A percentile compares a stretch with the other conserved stretches of the same genome.
These are phyloP conservation scores for Inonotus obliquus DNA, from an alignment of 1,284 basidiomycete genomes.

Conservation along the genomic window DNA sequence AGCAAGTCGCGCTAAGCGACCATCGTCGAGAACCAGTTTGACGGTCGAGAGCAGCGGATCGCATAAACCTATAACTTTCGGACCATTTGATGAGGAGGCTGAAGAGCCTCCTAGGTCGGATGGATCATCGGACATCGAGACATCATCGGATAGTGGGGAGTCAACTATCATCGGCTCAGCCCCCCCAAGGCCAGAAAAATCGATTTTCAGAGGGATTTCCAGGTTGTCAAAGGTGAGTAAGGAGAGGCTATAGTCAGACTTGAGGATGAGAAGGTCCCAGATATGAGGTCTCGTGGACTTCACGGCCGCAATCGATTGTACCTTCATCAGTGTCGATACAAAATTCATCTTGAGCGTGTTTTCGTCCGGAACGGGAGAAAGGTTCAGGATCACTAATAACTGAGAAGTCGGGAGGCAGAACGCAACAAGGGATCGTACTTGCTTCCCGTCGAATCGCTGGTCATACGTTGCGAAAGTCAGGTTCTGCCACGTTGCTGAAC, in stretches of 20 bases:
- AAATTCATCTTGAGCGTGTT: slow-evolving; percentile 38
- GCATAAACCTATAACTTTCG: slow-evolving; percentile 33
- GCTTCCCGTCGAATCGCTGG: slow-evolving; percentile 53
- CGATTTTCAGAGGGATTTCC: slow-evolving; percentile 39
- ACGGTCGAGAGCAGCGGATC: slow-evolving; percentile 41
- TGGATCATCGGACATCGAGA: slow-evolving; percentile 16
- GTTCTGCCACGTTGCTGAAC: slow-evolving; percentile 37
- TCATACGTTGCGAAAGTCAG: slow-evolving; percentile 61
- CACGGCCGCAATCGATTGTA: slow-evolving; percentile 52
- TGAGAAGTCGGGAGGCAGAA: slow-evolving; percentile 50
- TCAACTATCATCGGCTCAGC: slow-evolving; percentile 10
- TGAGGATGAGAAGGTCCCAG: slow-evolving; percentile 65
- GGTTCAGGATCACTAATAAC: slow-evolving; percentile 35
- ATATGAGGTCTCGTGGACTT: slow-evolving; percentile 56
- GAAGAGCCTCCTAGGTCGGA: slow-evolving; percentile 25
- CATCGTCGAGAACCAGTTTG: slow-evolving; percentile 45
- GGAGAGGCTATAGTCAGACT: slow-evolving; percentile 43
- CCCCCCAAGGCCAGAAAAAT: slow-evolving; percentile 23
- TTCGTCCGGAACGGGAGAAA: slow-evolving; percentile 26
- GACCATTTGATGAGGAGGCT: slow-evolving; percentile 24
- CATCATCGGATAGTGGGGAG: slow-evolving; percentile 15
- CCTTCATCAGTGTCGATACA: slow-evolving; percentile 36
- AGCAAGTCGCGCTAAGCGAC: slow-evolving; percentile 38
- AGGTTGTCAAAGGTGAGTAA: slow-evolving; percentile 58
- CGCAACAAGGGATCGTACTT: slow-evolving; percentile 48